Evolutionary conservation across 108 stramenopile genomes (phyloP).

Genomic region (Schizochytrium sp.): DNA sequence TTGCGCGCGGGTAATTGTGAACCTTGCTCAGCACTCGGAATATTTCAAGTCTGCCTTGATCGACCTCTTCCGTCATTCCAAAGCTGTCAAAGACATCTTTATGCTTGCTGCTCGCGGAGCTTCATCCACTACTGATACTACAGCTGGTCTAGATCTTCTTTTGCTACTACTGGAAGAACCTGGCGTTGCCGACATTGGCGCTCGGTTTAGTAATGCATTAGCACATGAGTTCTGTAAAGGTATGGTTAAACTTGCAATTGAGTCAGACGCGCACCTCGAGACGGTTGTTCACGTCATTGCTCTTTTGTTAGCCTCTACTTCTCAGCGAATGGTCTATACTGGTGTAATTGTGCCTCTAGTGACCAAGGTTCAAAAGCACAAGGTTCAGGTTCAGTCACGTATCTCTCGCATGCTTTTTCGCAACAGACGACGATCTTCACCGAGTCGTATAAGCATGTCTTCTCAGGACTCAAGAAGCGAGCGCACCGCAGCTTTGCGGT

Average conservation of each 20-base stretch:
- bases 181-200: neutral
- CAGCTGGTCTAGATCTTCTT: slow-evolving; percentile 1
- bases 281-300: neutral
- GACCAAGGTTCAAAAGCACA: neutral
- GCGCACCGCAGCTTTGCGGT: neutral
- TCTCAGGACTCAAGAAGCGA: neutral
- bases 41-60: neutral
- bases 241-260: neutral
- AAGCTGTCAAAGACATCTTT: neutral
- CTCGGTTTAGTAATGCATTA: neutral
- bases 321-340: neutral
- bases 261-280: neutral
- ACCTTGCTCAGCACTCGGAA: neutral
- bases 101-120: slow-evolving; percentile 14
- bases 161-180: neutral
- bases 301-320: neutral
- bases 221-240: neutral
- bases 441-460: neutral
- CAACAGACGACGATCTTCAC: neutral
- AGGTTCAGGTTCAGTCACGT: neutral
- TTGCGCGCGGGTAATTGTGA: neutral
- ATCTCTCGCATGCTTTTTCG: neutral
- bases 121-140: neutral
- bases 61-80: neutral
- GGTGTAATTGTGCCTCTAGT: slow-evolving; percentile 1